Evolutionary conservation across 768 basidiomycete species (phyloP).

Genomic region (Amanita molliuscula): DNA sequence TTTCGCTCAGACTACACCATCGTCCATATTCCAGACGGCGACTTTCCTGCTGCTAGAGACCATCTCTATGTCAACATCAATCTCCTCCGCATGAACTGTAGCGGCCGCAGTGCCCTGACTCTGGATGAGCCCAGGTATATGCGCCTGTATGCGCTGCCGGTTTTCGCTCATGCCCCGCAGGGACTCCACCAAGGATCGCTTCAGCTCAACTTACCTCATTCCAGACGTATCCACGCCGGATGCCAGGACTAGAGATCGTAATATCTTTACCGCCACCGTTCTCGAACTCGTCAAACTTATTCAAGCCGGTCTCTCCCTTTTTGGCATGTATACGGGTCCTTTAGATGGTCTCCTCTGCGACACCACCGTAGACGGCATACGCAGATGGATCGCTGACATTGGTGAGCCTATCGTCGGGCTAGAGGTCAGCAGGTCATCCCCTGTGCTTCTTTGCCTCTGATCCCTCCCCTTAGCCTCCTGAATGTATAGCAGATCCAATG

Average conservation of each 20-base stretch:
- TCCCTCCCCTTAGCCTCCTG: slow-evolving; percentile 39
- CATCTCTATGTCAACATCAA: slow-evolving; percentile 76
- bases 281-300: slow-evolving; percentile 69
- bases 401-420: slow-evolving; percentile 51
- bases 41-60: slow-evolving; percentile 52
- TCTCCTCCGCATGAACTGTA: slow-evolving; percentile 75
- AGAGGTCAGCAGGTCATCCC: slow-evolving; percentile 35
- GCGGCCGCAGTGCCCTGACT: slow-evolving; percentile 65
- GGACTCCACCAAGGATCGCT: slow-evolving; percentile 73
- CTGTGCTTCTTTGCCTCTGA: slow-evolving; percentile 2
- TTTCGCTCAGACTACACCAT: slow-evolving; percentile 86
- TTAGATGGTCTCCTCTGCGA: slow-evolving; percentile 74
- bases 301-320: slow-evolving; percentile 61
- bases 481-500: slow-evolving; percentile 64
- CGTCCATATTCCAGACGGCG: slow-evolving; percentile 64
- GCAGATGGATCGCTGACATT: slow-evolving; percentile 55
- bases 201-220: slow-evolving; percentile 60
- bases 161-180: slow-evolving; percentile 22
- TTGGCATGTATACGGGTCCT: slow-evolving; percentile 43
- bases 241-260: slow-evolving; percentile 23
- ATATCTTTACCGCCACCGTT: slow-evolving; percentile 52
- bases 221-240: slow-evolving; percentile 16
- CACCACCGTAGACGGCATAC: slow-evolving; percentile 60
- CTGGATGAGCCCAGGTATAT: slow-evolving; percentile 64
- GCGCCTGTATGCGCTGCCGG: slow-evolving; percentile 3